Evolutionary conservation across 148 eudicot species (phyloP).

Genomic region (Vaccinium macrocarpon): DNA sequence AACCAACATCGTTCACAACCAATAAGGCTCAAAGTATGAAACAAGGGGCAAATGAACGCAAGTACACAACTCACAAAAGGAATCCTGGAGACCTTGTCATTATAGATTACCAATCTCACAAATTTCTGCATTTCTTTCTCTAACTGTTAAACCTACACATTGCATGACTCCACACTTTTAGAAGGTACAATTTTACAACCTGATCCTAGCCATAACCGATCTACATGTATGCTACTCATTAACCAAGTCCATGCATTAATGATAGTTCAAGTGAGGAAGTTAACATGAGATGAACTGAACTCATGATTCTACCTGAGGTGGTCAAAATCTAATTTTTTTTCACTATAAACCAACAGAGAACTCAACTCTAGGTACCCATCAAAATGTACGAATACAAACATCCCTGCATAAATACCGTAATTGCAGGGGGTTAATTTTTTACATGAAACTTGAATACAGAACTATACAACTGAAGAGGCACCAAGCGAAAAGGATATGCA

Average conservation of each 20-base stretch:
- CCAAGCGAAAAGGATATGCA: too few relatives aligned
- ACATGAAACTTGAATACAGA: too few relatives aligned
- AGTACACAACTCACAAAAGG: slow-evolving; percentile 61
- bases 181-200: not conserved
- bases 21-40: not conserved
- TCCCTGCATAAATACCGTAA: too few relatives aligned
- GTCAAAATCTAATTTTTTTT: too few relatives aligned
- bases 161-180: not conserved
- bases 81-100: slow-evolving; percentile 74
- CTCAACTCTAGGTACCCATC: too few relatives aligned
- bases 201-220: not conserved
- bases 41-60: not conserved
- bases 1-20: not conserved
- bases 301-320: too few relatives aligned
- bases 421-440: too few relatives aligned
- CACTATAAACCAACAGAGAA: too few relatives aligned
- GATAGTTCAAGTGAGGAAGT: not conserved
- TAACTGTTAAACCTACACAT: not conserved
- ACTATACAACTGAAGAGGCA: too few relatives aligned
- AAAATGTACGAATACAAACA: too few relatives aligned
- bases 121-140: not conserved
- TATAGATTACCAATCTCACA: slow-evolving; percentile 28
- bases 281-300: too few relatives aligned
- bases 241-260: not conserved
- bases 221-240: not conserved